Evolutionary conservation across 345 rosid genomes (phyloP), one percentile per base, ranked within the genome.

Genomic region (Pistacia atlantica): DNA sequence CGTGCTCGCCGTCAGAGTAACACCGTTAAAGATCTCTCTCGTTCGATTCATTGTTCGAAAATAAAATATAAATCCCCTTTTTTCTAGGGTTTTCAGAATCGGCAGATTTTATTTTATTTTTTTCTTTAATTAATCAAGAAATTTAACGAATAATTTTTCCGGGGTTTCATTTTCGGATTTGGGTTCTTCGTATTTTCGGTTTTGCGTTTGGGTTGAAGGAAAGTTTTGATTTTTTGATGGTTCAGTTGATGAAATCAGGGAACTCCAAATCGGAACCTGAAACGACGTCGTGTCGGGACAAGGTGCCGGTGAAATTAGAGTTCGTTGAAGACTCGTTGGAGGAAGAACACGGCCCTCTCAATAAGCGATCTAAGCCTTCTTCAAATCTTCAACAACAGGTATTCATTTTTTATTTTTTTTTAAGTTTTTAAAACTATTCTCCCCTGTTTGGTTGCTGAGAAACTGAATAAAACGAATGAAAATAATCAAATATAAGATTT

Each of bases 281-380:
- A 66, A 65, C 87, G 80, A 42, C 88, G 79, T 79, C 89, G 74
- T 69, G 67, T 57, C 86, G 81, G 64, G 86, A 80, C 75, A 90
- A 87, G 84, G 71, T 79, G 13, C 89, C 93, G 86, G 97, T 97
- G 79, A 97, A 94, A 84, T 83, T 89, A 56, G 99, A 94, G 95
- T 86, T 92, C 83, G 83, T 56, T 0, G 97, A 91, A 72, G 97
- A 94, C 73, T 70, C 85, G 48, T 83, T 89, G 75, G 96, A 90
- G 80, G 99, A 94, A 75, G 89, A 86, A 71, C 80, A 87, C 46
- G 92, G 86, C 35, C 93, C 94, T 81, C 87, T 82, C 79, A 80
- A 65, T 78, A 94, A 97, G 87, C 90, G 98, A 82, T 84, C 95
- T 58, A 92, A 79, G 88, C 73, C 81, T 54, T 88, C 87, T 75